Conservation (phyloP, 192 early-diverging fungal genomes). For the Dispira simplex region DNA sequence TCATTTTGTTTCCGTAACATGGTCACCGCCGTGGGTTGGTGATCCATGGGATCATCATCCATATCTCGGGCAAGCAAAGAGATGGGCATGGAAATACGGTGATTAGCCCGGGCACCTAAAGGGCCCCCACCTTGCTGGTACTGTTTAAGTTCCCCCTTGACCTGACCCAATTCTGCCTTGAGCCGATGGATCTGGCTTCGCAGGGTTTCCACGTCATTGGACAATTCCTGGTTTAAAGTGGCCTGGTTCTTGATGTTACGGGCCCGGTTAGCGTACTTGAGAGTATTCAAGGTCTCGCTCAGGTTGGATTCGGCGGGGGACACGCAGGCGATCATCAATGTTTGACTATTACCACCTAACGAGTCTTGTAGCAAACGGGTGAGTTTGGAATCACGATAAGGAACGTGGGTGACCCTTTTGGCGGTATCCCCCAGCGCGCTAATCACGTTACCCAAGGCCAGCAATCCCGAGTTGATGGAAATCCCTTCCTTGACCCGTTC, state of each 20-base stretch:
- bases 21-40: neutral
- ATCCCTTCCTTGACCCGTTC: conserved; percentile 93
- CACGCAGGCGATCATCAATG: conserved; percentile 92
- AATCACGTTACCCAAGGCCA: conserved; percentile 96
- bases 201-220: conserved; percentile 50
- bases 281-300: conserved; percentile 85
- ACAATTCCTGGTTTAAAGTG: conserved; percentile 58
- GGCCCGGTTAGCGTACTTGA: conserved; percentile 91
- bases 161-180: conserved; percentile 31
- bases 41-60: conserved; percentile 6
- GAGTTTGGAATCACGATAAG: conserved; percentile 94
- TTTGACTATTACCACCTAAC: conserved; percentile 86
- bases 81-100: conserved; percentile 13
- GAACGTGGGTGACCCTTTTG: conserved; percentile 57
- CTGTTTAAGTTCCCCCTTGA: conserved; percentile 17
- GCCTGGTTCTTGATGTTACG: conserved; percentile 90
- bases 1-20: conserved; percentile 18
- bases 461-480: conserved; percentile 87
- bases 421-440: conserved; percentile 79
- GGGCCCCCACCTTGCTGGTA: conserved; percentile 8
- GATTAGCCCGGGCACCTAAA: conserved; percentile 8
- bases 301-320: conserved; percentile 72
- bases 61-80: conserved; percentile 3
- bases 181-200: conserved; percentile 45
- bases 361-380: conserved; percentile 94